Evolutionary conservation across 331 rosid species (phyloP).

Genomic region (Ulmus americana): DNA sequence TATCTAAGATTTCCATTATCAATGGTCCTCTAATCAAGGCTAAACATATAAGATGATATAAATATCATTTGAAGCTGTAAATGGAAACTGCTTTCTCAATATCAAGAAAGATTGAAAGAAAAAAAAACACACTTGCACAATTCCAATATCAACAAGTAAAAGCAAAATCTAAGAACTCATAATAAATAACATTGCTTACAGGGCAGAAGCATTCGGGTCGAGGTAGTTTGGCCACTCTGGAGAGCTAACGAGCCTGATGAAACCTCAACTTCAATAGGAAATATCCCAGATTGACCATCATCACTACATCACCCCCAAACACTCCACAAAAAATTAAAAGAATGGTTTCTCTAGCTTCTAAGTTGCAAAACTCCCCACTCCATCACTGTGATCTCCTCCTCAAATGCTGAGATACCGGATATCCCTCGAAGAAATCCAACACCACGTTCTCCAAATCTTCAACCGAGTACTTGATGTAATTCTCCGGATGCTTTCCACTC

Average conservation of each 20-base stretch:
- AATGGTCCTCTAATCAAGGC: conserved; percentile 28
- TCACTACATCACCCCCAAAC: conserved; percentile 43
- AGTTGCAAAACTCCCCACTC: conserved; percentile 37
- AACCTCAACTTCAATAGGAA: conserved; percentile 22
- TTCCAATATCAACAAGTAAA: conserved; percentile 59
- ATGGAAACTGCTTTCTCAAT: conserved; percentile 38
- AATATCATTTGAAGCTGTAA: conserved; percentile 41
- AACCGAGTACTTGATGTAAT: conserved; percentile 79
- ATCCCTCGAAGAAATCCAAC: conserved; percentile 89
- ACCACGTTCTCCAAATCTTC: conserved; percentile 82
- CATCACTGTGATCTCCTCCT: conserved; percentile 68
- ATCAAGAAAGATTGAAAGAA: conserved; percentile 16
- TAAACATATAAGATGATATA: conserved; percentile 29
- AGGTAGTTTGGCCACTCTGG: conserved; percentile 32
- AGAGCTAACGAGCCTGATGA: conserved; percentile 25
- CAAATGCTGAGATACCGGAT: conserved; percentile 52
- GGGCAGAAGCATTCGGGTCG: conserved; percentile 60
- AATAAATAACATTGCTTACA: conserved; percentile 70
- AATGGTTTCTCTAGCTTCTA: conserved; percentile 65
- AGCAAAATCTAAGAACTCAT: conserved; percentile 55
- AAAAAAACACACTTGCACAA: conserved; percentile 46
- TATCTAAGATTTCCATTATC: conserved; percentile 24
- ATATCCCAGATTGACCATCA: conserved; percentile 39
- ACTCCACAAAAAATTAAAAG: conserved; percentile 70
- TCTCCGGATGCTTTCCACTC: conserved; percentile 94